Conservation (phyloP, 2,329 filamentous ascomycete species). For the Aschersonia sp. region DNA sequence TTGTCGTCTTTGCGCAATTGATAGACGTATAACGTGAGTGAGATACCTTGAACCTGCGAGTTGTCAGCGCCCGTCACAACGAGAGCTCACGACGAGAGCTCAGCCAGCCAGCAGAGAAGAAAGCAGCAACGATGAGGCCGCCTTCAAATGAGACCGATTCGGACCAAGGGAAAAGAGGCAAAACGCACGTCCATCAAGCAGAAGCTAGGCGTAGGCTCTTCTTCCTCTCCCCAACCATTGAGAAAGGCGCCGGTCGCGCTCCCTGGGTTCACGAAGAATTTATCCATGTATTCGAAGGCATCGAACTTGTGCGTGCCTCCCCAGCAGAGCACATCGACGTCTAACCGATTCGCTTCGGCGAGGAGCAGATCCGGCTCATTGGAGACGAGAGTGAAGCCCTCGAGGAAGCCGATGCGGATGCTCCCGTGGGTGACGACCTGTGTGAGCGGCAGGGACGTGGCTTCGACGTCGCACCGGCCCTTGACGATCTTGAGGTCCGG, state of each 20-base stretch:
- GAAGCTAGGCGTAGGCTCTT: constrained; percentile 78
- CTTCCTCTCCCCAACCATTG: constrained; percentile 43
- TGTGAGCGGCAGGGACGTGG: constrained; percentile 48
- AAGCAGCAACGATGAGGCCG: not conserved
- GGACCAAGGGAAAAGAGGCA: not conserved
- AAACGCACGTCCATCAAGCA: constrained; percentile 90
- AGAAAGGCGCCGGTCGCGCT: constrained; percentile 51
- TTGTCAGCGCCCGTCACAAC: not conserved
- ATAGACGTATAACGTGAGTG: constrained; percentile 90
- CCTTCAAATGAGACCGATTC: too few species aligned
- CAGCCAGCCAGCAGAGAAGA: constrained; percentile 5
- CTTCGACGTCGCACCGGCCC: constrained; percentile 53
- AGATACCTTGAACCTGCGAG: constrained; percentile 79
- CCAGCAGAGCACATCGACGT: constrained; percentile 57
- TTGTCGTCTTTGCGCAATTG: constrained; percentile 65
- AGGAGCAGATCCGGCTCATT: constrained; percentile 52
- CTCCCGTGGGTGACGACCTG: constrained; percentile 53
- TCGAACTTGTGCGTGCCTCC: constrained; percentile 55
- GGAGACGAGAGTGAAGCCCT: constrained; percentile 54
- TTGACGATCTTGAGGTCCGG: constrained; percentile 60
- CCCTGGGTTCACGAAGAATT: constrained; percentile 58
- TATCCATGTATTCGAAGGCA: constrained; percentile 61
- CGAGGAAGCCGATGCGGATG: constrained; percentile 51
- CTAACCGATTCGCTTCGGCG: constrained; percentile 53
- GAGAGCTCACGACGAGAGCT: constrained; percentile 2